These are phyloP conservation scores for Clarireedia paspali DNA, from an alignment of 2,329 filamentous ascomycete genomes.

Conservation along the genomic window DNA sequence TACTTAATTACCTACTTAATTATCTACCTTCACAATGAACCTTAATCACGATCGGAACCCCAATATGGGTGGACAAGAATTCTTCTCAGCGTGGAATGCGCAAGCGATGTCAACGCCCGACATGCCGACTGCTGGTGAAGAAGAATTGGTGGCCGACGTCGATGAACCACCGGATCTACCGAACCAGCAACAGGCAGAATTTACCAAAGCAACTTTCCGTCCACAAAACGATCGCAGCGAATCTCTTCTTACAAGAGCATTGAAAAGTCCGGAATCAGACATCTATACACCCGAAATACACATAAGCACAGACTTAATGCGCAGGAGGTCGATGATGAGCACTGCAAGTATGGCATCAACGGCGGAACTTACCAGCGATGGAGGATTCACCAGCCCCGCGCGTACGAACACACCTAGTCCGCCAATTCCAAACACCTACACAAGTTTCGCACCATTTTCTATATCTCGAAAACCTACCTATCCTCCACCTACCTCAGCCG, in stretches of 20 bases:
- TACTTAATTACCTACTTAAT: conserved; percentile 7
- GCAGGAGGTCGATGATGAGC: conserved; percentile 58
- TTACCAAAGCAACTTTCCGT: conserved; percentile 33
- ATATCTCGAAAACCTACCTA: conserved; percentile 16
- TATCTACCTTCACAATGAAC: conserved; percentile 11
- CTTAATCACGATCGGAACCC: conserved; percentile 13
- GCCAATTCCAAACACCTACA: conserved; percentile 56
- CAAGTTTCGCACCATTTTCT: conserved; percentile 29
- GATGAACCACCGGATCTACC: conserved; percentile 77
- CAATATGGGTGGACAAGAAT: conserved; percentile 27
- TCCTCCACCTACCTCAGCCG: conserved; percentile 9
- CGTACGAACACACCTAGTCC: conserved; percentile 83
- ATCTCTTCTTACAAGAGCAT: conserved; percentile 80
- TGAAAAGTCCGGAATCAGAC: conserved; percentile 60
- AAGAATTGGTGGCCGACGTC: conserved; percentile 63
- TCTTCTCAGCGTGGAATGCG: conserved; percentile 37
- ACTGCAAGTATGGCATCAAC: conserved; percentile 73
- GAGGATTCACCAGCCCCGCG: conserved; percentile 82
- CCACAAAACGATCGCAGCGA: conserved; percentile 52
- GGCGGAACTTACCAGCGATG: conserved; percentile 90
- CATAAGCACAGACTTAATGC: conserved; percentile 32
- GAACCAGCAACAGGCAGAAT: conserved; percentile 15
- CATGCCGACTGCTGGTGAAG: conserved; percentile 36
- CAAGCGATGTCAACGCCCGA: conserved; percentile 29
- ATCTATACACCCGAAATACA: conserved; percentile 31